A percentile compares a stretch with the other conserved stretches of the same genome.
phyloP scores from a whole-genome alignment of 176 grass and related monocot genomes.

The Juncus inflexus region DNA sequence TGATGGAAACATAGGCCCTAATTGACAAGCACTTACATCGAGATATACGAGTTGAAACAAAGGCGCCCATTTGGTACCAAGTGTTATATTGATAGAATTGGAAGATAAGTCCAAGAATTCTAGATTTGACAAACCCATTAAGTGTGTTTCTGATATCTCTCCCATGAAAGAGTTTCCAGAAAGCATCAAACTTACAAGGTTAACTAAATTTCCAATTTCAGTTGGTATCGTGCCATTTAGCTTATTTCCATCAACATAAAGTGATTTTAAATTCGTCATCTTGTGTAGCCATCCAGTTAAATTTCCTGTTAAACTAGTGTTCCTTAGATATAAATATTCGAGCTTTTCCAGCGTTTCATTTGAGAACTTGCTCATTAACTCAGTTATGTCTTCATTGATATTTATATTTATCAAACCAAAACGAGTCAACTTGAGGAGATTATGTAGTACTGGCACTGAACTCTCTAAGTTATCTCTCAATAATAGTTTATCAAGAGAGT shows the following conservation, averaged over 20 bases:
- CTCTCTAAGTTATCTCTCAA: background rate
- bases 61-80: background rate
- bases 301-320: background rate
- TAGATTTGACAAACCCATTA: background rate
- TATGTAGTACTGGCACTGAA: background rate
- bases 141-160: background rate
- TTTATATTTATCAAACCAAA: background rate
- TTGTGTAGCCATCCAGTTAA: background rate
- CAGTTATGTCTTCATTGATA: constrained; percentile 1
- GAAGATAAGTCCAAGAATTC: background rate
- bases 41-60: constrained; percentile 3
- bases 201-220: background rate
- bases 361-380: constrained; percentile 2
- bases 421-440: background rate
- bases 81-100: background rate
- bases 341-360: background rate
- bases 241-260: background rate
- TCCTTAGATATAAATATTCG: background rate
- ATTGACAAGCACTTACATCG: background rate
- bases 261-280: background rate
- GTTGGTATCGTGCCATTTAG: constrained; percentile 19
- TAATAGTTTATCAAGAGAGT: background rate
- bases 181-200: background rate
- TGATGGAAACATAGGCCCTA: constrained; percentile 10
- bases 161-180: background rate